Base-by-base conservation (phyloP, 306 rosid species). In the Trifolium repens region DNA sequence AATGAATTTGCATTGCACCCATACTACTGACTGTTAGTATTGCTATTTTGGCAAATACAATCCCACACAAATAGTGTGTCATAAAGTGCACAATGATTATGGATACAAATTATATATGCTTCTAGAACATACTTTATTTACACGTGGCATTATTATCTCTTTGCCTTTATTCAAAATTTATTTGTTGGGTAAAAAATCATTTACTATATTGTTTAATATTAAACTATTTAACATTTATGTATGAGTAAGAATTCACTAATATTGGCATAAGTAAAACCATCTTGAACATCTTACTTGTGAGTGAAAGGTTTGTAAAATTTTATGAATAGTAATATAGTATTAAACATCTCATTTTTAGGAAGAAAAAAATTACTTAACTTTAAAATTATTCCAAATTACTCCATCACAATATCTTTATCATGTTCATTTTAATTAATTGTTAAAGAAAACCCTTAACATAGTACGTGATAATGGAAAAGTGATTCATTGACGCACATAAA, bases 71-170 rank as follows among this genome's bases (percentile, higher is more conserved):
- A 13, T 27, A 4, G 17, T 42, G 19, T 68, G 67, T 58, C 65
- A 65, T 55, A 65, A 53, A 75, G 30, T 50, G 74, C 5, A 17
- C 2, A 3, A 4, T 27, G 30, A 27, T 27, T 2, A 17, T 22
- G 55, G 55, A 64, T 49, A 24, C 42, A 37, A 65, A 50, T 8
- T 53, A 8, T n/a, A n/a, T n/a, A n/a, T 11, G 74, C 47, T 76
- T 76, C 80, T 54, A 76, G 68, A 76, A 76, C 24, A 67, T 43
- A 0, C 0, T 2, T 1, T 5, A 15, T 12, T 6, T 75, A 75
- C 87, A 79, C 87, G 89, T 78, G 84, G 76, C 81, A 9, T 0
- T 0, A 4, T 63, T 7, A 1, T 47, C 62, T 62, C 50, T 50
- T 24, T 27, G 3, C 14, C 15, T 4, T 35, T 60, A 13, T 58